phyloP scores from a whole-genome alignment of 1,139 yeast species.

The Pneumocystis murina region DNA sequence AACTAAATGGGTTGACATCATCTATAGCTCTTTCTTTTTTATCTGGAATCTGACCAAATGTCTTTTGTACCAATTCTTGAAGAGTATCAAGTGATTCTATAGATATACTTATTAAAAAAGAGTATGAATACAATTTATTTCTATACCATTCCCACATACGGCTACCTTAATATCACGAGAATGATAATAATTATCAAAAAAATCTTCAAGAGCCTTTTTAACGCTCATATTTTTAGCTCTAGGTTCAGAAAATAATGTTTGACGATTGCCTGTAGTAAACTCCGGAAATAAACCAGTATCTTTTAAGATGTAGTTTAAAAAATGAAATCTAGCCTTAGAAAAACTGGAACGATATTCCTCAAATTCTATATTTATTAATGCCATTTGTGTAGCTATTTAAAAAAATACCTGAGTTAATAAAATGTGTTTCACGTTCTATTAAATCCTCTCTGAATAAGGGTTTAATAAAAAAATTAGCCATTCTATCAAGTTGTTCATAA shows the following conservation, averaged over 20 bases:
- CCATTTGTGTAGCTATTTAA: background rate
- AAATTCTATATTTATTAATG: constrained; percentile 32
- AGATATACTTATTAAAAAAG: background rate
- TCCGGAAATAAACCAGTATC: constrained; percentile 55
- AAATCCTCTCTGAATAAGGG: constrained; percentile 72
- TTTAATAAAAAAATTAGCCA: constrained; percentile 76
- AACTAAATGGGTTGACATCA: constrained; percentile 27
- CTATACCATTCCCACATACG: constrained; percentile 48
- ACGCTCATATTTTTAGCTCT: constrained; percentile 39
- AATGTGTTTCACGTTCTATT: constrained; percentile 81
- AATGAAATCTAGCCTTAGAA: constrained; percentile 72
- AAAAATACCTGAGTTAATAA: constrained; percentile 80
- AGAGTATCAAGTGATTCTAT: constrained; percentile 56
- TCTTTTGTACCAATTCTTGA: constrained; percentile 53
- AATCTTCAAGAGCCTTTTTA: constrained; percentile 51
- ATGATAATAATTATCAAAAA: constrained; percentile 44
- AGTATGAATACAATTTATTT: background rate
- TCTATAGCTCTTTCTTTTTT: constrained; percentile 33
- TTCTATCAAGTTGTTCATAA: constrained; percentile 80
- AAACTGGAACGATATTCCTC: constrained; percentile 87
- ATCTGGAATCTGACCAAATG: constrained; percentile 51
- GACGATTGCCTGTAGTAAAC: constrained; percentile 58
- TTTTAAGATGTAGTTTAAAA: constrained; percentile 61
- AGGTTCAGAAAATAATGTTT: constrained; percentile 48
- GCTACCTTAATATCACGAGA: constrained; percentile 78